A percentile compares a stretch with the other conserved stretches of the same genome.
Conservation (phyloP, 2,329 filamentous ascomycete species). For the Botrytis pseudocinerea region DNA sequence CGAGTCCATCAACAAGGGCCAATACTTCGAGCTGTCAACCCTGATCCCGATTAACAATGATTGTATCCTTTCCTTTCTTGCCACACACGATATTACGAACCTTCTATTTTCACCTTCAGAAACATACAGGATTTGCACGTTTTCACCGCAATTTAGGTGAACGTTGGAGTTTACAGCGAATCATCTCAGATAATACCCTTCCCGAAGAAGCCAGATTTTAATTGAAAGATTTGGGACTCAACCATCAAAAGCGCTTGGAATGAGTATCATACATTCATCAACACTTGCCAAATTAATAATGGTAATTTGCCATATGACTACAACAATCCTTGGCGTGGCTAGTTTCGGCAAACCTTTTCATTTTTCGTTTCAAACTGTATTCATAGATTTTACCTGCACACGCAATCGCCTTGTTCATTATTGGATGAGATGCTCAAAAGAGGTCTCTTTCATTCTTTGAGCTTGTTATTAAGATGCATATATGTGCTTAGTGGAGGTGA, state of each 20-base stretch:
- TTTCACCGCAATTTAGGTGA: conserved; percentile 21
- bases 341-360: not conserved
- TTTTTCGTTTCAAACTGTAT: conserved; percentile 20
- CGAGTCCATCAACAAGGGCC: conserved; percentile 46
- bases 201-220: conserved; percentile 9
- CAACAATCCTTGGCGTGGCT: not conserved
- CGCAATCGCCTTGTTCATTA: not conserved
- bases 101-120: conserved; percentile 9
- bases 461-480: conserved; percentile 7
- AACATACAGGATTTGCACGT: conserved; percentile 24
- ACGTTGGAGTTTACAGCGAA: conserved; percentile 24
- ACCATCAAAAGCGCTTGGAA: not conserved
- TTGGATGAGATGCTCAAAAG: conserved; percentile 20
- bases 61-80: conserved; percentile 25
- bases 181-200: conserved; percentile 20
- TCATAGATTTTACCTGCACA: conserved; percentile 23
- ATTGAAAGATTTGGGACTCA: conserved; percentile 5
- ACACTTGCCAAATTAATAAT: not conserved
- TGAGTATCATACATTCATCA: not conserved
- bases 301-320: not conserved
- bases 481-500: not conserved
- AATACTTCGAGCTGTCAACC: conserved; percentile 63
- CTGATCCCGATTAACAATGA: conserved; percentile 45
- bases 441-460: conserved; percentile 1
- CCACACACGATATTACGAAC: conserved; percentile 22